Conservation (phyloP, 148 eudicot species). For the Amaranthus palmeri region DNA sequence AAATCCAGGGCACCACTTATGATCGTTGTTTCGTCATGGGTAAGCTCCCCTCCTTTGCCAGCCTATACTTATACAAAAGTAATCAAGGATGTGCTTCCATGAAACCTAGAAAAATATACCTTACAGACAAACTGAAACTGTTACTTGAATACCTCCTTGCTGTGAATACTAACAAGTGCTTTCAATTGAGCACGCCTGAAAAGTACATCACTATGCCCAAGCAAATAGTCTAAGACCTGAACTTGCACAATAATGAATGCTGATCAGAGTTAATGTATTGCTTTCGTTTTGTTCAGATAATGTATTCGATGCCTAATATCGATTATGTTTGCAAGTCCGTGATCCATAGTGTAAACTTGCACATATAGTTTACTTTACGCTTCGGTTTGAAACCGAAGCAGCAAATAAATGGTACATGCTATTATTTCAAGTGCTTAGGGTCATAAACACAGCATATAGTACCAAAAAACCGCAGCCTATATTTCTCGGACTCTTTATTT, state of each 20-base stretch:
- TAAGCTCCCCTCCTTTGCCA: conserved; percentile 85
- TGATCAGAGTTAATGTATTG: background rate
- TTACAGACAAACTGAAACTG: background rate
- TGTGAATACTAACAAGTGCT: conserved; percentile 85
- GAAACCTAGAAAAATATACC: background rate
- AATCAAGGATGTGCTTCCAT: conserved; percentile 5
- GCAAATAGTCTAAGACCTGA: conserved; percentile 65
- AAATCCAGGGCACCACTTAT: conserved; percentile 85
- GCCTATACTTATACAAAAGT: conserved; percentile 40
- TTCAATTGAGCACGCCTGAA: conserved; percentile 91
- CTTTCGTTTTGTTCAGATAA: too few relatives aligned
- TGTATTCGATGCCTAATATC: too few relatives aligned
- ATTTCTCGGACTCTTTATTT: too few relatives aligned
- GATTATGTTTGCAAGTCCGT: too few relatives aligned
- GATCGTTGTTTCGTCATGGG: conserved; percentile 74
- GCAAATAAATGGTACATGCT: too few relatives aligned
- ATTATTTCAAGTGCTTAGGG: too few relatives aligned
- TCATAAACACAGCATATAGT: too few relatives aligned
- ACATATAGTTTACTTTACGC: too few relatives aligned
- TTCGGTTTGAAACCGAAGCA: too few relatives aligned
- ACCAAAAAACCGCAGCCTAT: too few relatives aligned
- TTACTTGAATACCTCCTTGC: conserved; percentile 61
- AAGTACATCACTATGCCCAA: conserved; percentile 72
- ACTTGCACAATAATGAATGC: conserved; percentile 16
- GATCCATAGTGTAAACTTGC: too few relatives aligned